Base-by-base conservation (phyloP, 176 grass and related monocot species). In the Lolium multiflorum region DNA sequence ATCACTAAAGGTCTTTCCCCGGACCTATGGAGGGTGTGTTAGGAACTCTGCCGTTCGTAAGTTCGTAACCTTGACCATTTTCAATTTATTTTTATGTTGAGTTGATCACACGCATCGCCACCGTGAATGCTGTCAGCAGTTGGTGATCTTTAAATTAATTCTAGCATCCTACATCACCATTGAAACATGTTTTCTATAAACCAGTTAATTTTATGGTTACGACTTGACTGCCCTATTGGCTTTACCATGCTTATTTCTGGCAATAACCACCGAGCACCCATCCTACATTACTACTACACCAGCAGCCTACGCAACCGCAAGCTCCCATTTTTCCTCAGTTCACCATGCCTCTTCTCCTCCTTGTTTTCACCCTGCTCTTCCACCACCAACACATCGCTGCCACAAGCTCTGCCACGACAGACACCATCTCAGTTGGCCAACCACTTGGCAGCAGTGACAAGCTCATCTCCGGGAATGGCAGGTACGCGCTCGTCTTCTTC, bases 261-360 rank as follows among this genome's bases (percentile, higher is more conserved):
- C 24, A 65, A 65, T 7, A 65, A 31, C 25, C 62, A 66, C 26
- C 55, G 17, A 57, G 55, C 55, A 57, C 79, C 26, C 81, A 44
- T n/a, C 91, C 67, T 16, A 92, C 52, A 65, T 74, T 64, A 26
- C 64, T 67, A 31, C 63, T 67, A 67, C 26, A 67, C 13, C 64
- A 4, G 26, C 26, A 66, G 63, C 13, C 63, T 66, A 11, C 35
- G 26, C 26, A 35, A 66, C 26, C 28, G 25, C 62, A 65, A 65
- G 62, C 62, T 65, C 4, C 13, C 11, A 4, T 31, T 65, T 25
- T 65, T 25, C 61, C 61, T 64, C 21, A 15, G 61, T 51, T 51
- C 51, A 20, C 8, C 74, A 57, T 57, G 74, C 26, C 15, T 57
- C 26, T 55, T 4, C 56, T 41, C 9, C 18, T 76, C 56, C 8